Conservation (phyloP, 1,284 basidiomycete species). For the Abortiporus biennis region DNA sequence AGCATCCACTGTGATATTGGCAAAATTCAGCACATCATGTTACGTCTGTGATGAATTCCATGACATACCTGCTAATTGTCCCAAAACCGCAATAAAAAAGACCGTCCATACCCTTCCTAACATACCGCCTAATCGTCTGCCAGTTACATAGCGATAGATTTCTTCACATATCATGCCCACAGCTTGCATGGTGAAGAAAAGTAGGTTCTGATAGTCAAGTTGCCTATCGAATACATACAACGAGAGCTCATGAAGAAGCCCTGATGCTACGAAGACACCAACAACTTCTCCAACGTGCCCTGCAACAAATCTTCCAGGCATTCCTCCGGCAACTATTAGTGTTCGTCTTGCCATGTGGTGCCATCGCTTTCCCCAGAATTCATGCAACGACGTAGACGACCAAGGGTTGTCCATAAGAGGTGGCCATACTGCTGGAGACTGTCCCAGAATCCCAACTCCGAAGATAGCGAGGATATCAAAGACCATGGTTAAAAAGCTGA, state of each 20-base stretch:
- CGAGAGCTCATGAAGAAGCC: slow-evolving; percentile 19
- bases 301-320: slow-evolving; percentile 44
- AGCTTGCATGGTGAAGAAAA: slow-evolving; percentile 57
- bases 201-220: slow-evolving; percentile 38
- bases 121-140: slow-evolving; percentile 33
- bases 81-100: not conserved
- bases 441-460: slow-evolving; percentile 42
- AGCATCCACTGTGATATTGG: not conserved
- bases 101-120: slow-evolving; percentile 48
- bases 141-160: not conserved
- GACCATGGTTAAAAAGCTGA: too few species aligned
- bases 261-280: slow-evolving; percentile 5
- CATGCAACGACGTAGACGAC: slow-evolving; percentile 52
- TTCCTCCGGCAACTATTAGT: slow-evolving; percentile 60
- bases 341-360: slow-evolving; percentile 66
- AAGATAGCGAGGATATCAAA: too few species aligned
- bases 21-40: not conserved
- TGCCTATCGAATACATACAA: slow-evolving; percentile 56
- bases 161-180: not conserved
- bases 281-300: slow-evolving; percentile 34
- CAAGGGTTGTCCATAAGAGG: slow-evolving; percentile 60
- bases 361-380: slow-evolving; percentile 64
- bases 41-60: not conserved
- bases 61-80: slow-evolving; percentile 1
- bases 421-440: slow-evolving; percentile 57